Evolutionary conservation across 306 rosid species (phyloP).

Genomic region (Pachyrhizus erosus): DNA sequence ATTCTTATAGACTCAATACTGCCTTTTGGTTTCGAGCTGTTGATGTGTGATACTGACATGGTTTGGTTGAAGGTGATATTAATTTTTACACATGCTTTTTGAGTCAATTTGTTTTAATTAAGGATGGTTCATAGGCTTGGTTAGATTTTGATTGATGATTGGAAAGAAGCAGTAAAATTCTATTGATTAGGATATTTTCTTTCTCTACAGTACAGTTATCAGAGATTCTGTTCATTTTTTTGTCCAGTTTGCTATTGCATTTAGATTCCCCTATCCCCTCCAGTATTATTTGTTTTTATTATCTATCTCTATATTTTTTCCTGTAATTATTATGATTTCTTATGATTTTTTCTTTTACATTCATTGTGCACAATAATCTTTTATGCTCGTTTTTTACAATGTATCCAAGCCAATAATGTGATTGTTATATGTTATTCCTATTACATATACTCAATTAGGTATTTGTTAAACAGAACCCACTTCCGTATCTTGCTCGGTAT

Average conservation of each 20-base stretch:
- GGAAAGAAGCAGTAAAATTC: slow-evolving; percentile 7
- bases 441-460: slow-evolving; percentile 39
- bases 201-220: slow-evolving; percentile 1
- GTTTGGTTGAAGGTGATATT: slow-evolving; percentile 87
- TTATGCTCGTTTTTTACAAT: background rate
- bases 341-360: background rate
- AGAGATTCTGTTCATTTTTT: slow-evolving; percentile 15
- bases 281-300: background rate
- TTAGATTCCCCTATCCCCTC: background rate
- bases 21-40: slow-evolving; percentile 79
- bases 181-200: slow-evolving; percentile 16
- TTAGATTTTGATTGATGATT: slow-evolving; percentile 23
- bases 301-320: slow-evolving; percentile 6
- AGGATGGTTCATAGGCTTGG: slow-evolving; percentile 7
- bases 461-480: slow-evolving; percentile 82
- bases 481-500: slow-evolving; percentile 92
- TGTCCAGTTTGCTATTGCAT: slow-evolving; percentile 17
- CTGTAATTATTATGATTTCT: slow-evolving; percentile 12
- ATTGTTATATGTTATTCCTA: slow-evolving; percentile 32
- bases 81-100: slow-evolving; percentile 19
- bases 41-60: slow-evolving; percentile 98
- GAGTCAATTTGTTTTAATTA: slow-evolving; percentile 6
- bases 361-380: background rate
- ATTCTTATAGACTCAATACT: slow-evolving; percentile 76
- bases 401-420: slow-evolving; percentile 26